Base-by-base conservation (phyloP, 148 eudicot species). In the Silene uniflora region DNA sequence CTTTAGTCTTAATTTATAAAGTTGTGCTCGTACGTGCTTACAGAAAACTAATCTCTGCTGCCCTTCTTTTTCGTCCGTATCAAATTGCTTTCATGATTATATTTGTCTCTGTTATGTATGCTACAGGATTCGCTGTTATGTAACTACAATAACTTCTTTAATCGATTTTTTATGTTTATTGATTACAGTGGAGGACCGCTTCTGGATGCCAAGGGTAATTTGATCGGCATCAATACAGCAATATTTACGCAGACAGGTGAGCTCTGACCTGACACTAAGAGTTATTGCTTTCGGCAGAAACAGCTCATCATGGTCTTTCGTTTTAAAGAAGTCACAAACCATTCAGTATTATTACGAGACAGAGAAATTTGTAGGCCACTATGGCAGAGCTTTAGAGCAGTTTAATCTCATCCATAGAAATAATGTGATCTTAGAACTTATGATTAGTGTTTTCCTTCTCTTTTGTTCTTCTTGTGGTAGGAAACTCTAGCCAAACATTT, bases 151-250 rank as follows among this genome's bases (percentile, higher is more conserved):
- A 52, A 17, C 61, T 46, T 68, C 8, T 67, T 46, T 62, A 61
- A 69, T 67, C 75, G 66, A 47, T 56, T 22, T 69, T 29, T 32
- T 62, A 46, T 64, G 32, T 58, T 22, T 75, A 6, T 39, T 84
- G 64, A 69, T 81, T 66, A 77, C 87, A 95, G 99, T 85, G 99
- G 99, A 77, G 99, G 99, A 44, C 99, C 99, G 71, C 90, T 95
- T 75, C 71, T 95, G 82, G 89, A 92, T 83, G 87, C 99, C 0
- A 95, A 92, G 81, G 99, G 99, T 62, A 88, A 91, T 74, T 83
- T 95, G 71, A 89, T 95, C 81, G 99, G 99, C 73, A 92, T 95
- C 10, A 95, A 95, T 76, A 95, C 99, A 63, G 99, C 99, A 52
- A 95, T 95, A 76, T 95, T 88, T 82, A 95, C 99, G 75, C 97